Evolutionary conservation across 2,329 filamentous ascomycete species (phyloP), one percentile per base, ranked within the genome.

Genomic region (Cladophialophora carrionii): DNA sequence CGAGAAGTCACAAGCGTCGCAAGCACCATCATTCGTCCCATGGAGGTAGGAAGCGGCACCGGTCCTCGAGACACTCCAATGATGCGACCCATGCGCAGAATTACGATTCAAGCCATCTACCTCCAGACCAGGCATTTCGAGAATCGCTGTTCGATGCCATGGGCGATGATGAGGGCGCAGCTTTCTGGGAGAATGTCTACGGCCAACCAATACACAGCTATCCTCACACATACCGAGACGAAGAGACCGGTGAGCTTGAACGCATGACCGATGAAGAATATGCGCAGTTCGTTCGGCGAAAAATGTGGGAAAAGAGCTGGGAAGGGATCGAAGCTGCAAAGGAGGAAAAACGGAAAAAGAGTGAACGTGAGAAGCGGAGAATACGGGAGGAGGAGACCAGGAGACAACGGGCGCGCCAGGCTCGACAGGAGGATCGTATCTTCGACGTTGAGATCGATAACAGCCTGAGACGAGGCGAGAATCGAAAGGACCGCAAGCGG

Each of bases 271-370:
- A 98, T 71, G 93, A 98, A 31, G 90, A 97, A 76, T 99, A 98
- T 75, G 90, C 91, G 0, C 82, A 87, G 1, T 90, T 93, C 76
- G 94, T 99, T 46, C 87, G 94, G 20, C 84, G 85, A 59, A 88
- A 88, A 78, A 98, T 99, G 95, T 99, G 92, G 89, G 93, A 97
- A 82, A 92, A 91, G 79, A 96, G 90, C 60, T 88, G 96, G 74
- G 89, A 94, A 70, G 90, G 94, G 24, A 80, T 96, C 59, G 76
- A 94, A 0, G 90, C 95, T 72, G 92, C 95, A 76, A 84, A 89
- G 63, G 87, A 87, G 62, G 80, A 84, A 52, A 80, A 86, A 61
- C 83, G 87, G 70, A 83, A 81, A 72, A 82, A 83, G 75, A 76
- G 76, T 65, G 75, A 76, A 55, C 77, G 80, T 68, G 82, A 82